Evolutionary conservation across 768 basidiomycete genomes (phyloP).

Genomic region (Mrakia frigida): DNA sequence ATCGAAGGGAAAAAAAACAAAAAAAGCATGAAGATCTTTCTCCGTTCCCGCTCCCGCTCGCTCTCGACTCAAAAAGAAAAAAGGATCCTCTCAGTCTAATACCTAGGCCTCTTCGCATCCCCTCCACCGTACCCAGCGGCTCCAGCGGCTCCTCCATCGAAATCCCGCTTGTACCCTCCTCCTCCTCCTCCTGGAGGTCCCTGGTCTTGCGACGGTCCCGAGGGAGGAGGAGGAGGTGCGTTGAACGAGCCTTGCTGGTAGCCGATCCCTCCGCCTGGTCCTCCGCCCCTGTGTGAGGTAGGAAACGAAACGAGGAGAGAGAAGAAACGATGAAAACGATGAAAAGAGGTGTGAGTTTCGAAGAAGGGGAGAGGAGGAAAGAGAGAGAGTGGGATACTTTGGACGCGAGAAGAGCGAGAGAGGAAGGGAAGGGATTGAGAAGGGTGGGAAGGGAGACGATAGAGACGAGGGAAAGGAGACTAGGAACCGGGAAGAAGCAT

Average conservation of each 20-base stretch:
- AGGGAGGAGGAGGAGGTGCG: not conserved
- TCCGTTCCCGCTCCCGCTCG: too few relatives aligned
- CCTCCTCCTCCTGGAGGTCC: not conserved
- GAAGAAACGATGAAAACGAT: not conserved
- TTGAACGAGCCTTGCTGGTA: conserved; percentile 21
- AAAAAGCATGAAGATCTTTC: too few relatives aligned
- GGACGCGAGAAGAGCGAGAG: not conserved
- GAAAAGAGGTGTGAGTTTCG: not conserved
- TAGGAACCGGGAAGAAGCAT: conserved; percentile 21
- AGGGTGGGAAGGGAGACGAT: not conserved
- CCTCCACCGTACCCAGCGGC: conserved; percentile 11
- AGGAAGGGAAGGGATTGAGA: not conserved
- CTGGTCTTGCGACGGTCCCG: too few relatives aligned
- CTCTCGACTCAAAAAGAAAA: too few relatives aligned
- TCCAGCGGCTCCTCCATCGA: conserved; percentile 5
- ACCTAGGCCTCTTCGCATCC: conserved; percentile 30
- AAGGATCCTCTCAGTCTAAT: conserved; percentile 11
- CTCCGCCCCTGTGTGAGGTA: conserved; percentile 30
- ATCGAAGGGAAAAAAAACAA: too few relatives aligned
- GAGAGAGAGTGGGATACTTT: not conserved
- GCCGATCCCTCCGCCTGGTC: conserved; percentile 5
- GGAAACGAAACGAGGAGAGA: too few relatives aligned
- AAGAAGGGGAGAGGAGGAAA: not conserved
- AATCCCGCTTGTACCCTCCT: conserved; percentile 26
- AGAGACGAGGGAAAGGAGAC: not conserved